Evolutionary conservation across 192 early-diverging fungal species (phyloP).

Genomic region (Allomyces macrogynus): DNA sequence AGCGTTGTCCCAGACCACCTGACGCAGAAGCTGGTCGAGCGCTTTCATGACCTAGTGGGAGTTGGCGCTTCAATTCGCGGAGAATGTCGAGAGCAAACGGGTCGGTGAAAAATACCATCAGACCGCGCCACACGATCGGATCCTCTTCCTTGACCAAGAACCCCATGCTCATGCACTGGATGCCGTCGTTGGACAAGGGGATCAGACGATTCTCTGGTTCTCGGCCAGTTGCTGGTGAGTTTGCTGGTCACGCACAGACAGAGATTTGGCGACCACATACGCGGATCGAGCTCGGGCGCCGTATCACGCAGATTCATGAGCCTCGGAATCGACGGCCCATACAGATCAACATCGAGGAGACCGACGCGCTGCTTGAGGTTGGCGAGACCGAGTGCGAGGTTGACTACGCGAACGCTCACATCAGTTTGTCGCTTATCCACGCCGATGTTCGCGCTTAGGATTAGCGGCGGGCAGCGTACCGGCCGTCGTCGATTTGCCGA

Average conservation of each 20-base stretch:
- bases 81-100: not conserved
- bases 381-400: slow-evolving; percentile 47
- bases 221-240: too few species aligned
- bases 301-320: slow-evolving; percentile 59
- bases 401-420: slow-evolving; percentile 14
- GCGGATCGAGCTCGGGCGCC: slow-evolving; percentile 10
- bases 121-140: slow-evolving; percentile 71
- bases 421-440: not conserved
- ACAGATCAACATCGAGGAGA: slow-evolving; percentile 77
- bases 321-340: slow-evolving; percentile 68
- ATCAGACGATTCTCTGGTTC: slow-evolving; percentile 26
- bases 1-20: slow-evolving; percentile 56
- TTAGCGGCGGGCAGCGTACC: slow-evolving; percentile 22
- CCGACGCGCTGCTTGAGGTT: slow-evolving; percentile 34
- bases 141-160: slow-evolving; percentile 54
- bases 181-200: slow-evolving; percentile 65
- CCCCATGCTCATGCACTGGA: slow-evolving; percentile 81
- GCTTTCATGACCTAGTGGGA: slow-evolving; percentile 57
- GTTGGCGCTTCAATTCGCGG: not conserved
- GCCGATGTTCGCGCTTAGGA: too few species aligned
- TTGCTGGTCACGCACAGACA: not conserved
- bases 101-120: slow-evolving; percentile 43
- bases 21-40: slow-evolving; percentile 60
- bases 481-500: slow-evolving; percentile 72
- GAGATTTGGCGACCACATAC: not conserved